Conservation (phyloP, 345 rosid species). For the Crucihimalaya himalaica region DNA sequence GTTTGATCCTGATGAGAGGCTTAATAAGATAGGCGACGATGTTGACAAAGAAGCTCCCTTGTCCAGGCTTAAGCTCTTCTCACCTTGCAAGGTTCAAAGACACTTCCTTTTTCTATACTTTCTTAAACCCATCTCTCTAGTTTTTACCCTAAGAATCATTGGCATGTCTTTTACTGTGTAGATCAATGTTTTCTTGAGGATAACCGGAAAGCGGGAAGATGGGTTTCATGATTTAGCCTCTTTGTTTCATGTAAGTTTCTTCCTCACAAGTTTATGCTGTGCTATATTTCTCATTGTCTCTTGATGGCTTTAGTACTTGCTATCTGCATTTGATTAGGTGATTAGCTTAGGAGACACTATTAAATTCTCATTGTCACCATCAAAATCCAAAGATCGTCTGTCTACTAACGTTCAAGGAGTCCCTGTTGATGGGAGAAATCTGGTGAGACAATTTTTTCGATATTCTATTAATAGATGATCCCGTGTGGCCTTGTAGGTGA, state of each 20-base stretch:
- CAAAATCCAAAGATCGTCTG: constrained; percentile 69
- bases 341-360: constrained; percentile 84
- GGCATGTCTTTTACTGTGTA: constrained; percentile 29
- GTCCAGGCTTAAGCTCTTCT: constrained; percentile 87
- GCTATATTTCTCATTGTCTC: background rate
- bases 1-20: constrained; percentile 81
- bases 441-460: constrained; percentile 38
- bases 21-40: constrained; percentile 72
- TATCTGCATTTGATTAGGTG: constrained; percentile 47
- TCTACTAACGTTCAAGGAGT: constrained; percentile 84
- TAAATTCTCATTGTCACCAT: constrained; percentile 90
- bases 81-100: constrained; percentile 84
- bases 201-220: constrained; percentile 80
- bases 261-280: background rate
- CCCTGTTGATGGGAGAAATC: constrained; percentile 78
- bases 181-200: constrained; percentile 94
- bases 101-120: background rate
- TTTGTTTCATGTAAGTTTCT: constrained; percentile 76
- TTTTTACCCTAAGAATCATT: background rate
- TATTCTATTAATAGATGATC: background rate
- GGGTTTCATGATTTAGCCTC: constrained; percentile 97
- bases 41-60: constrained; percentile 85
- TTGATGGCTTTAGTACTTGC: background rate
- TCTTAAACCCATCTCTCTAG: constrained; percentile 34
- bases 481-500: background rate